Evolutionary conservation across 148 eudicot genomes (phyloP).

Genomic region (Rhododendron mucronatum): DNA sequence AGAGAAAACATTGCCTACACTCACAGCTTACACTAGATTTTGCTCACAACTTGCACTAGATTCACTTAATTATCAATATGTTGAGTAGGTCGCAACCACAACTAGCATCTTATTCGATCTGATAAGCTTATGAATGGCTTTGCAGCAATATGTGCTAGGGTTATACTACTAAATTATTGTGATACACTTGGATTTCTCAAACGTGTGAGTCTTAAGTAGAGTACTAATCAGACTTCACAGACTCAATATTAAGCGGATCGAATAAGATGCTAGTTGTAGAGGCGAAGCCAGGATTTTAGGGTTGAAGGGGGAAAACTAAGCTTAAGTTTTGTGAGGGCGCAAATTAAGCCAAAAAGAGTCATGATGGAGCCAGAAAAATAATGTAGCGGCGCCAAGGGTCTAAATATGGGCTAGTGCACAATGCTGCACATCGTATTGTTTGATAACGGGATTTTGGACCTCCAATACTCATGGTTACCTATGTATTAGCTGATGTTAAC

Average conservation of each 20-base stretch:
- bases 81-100: no score
- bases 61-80: neutral
- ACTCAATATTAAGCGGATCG: neutral
- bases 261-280: neutral
- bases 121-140: no score
- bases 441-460: neutral
- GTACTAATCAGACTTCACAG: neutral
- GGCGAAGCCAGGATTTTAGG: neutral
- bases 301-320: neutral
- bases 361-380: neutral
- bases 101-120: no score
- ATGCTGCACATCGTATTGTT: neutral
- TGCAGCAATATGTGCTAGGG: neutral
- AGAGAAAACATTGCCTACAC: neutral
- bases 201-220: neutral
- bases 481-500: neutral
- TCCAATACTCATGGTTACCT: neutral
- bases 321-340: neutral
- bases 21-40: neutral
- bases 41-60: no score
- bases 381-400: neutral
- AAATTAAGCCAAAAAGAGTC: neutral
- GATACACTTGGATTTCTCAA: neutral
- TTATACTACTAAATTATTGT: neutral
- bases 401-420: neutral